phyloP scores from a whole-genome alignment of 2,329 filamentous ascomycete species.

The Clathrospora elynae region DNA sequence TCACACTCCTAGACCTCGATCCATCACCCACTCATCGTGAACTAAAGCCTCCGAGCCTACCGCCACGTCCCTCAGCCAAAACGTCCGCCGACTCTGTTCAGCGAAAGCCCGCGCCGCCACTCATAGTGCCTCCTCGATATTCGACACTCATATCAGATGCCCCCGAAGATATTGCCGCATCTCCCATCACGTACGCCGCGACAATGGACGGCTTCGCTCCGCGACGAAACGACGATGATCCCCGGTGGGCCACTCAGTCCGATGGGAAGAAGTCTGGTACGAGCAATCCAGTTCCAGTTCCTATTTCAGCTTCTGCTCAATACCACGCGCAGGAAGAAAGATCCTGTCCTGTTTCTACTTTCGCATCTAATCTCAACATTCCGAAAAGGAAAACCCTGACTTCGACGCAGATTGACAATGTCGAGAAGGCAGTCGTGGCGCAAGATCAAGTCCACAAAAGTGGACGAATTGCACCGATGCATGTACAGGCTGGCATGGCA shows the following conservation, averaged over 20 bases:
- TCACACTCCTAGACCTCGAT: slow-evolving; percentile 53
- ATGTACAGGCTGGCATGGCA: slow-evolving; percentile 21
- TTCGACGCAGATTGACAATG: slow-evolving; percentile 50
- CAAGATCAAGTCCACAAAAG: slow-evolving; percentile 20
- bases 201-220: slow-evolving; percentile 50
- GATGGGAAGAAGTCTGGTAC: slow-evolving; percentile 49
- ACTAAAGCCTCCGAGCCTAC: slow-evolving; percentile 46
- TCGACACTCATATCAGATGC: slow-evolving; percentile 51
- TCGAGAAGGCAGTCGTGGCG: slow-evolving; percentile 32
- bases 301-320: slow-evolving; percentile 24
- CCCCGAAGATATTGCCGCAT: slow-evolving; percentile 44
- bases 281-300: slow-evolving; percentile 33
- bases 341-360: slow-evolving; percentile 24
- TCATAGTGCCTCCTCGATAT: slow-evolving; percentile 51
- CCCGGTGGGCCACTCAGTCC: slow-evolving; percentile 27
- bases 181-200: slow-evolving; percentile 47
- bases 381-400: slow-evolving; percentile 54
- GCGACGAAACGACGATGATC: slow-evolving; percentile 23
- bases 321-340: slow-evolving; percentile 14
- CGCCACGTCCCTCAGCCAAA: slow-evolving; percentile 44
- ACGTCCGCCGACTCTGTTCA: slow-evolving; percentile 40
- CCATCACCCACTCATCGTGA: slow-evolving; percentile 21
- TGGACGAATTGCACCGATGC: slow-evolving; percentile 10
- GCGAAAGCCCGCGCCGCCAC: slow-evolving; percentile 52
- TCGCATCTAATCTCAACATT: slow-evolving; percentile 46